These are phyloP conservation scores for Apiospora sp. DNA, from an alignment of 2,329 filamentous ascomycete species.

Conservation along the genomic window DNA sequence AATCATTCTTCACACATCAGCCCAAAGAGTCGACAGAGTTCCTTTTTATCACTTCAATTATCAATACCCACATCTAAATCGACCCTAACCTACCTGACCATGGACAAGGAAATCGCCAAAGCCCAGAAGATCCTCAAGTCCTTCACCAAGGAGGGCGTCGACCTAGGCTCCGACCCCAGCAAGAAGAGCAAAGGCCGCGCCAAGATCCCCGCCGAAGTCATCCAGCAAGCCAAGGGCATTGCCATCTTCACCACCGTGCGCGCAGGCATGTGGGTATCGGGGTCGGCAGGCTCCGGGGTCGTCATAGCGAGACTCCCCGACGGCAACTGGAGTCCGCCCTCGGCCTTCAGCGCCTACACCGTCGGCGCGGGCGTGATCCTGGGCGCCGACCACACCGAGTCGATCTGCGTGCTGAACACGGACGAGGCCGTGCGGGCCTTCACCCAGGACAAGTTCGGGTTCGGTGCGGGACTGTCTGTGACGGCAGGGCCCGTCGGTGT, in stretches of 20 bases:
- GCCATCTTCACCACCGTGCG: conserved; percentile 78
- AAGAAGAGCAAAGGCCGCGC: conserved; percentile 56
- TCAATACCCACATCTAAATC: not conserved
- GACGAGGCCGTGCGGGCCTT: conserved; percentile 79
- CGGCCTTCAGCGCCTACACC: conserved; percentile 82
- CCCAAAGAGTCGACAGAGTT: too few species aligned
- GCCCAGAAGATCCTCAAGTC: conserved; percentile 82
- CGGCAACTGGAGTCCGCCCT: conserved; percentile 80
- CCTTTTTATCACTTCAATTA: not conserved
- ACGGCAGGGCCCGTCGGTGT: conserved; percentile 74
- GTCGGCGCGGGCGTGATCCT: conserved; percentile 81
- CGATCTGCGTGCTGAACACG: conserved; percentile 86
- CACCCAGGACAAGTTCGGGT: conserved; percentile 74
- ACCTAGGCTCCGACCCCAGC: conserved; percentile 45
- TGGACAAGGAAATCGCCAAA: conserved; percentile 92
- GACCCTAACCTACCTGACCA: conserved; percentile 46
- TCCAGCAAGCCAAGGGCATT: conserved; percentile 71
- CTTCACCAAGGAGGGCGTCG: conserved; percentile 77
- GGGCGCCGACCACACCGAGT: conserved; percentile 89
- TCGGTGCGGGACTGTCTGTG: conserved; percentile 81
- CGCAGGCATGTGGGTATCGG: conserved; percentile 70
- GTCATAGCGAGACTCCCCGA: conserved; percentile 69
- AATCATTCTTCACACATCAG: not conserved
- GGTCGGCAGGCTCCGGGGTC: conserved; percentile 71
- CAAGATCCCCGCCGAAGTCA: conserved; percentile 65